These are phyloP conservation scores for Diaporthe sp. DNA, from an alignment of 2,329 filamentous ascomycete genomes.

Conservation along the genomic window DNA sequence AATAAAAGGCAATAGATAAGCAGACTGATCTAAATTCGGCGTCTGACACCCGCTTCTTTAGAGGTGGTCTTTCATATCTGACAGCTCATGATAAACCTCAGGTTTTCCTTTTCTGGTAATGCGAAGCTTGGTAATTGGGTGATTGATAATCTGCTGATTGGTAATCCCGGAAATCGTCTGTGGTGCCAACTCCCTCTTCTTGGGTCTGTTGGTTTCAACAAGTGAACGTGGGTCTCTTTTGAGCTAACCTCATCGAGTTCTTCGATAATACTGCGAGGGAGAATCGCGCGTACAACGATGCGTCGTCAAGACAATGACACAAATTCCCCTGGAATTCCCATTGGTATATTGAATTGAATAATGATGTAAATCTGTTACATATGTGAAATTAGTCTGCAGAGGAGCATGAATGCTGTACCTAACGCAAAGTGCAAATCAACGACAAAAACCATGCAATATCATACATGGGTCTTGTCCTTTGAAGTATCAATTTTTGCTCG, in stretches of 20 bases:
- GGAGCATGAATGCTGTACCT: not conserved
- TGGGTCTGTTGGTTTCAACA: not conserved
- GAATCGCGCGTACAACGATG: not conserved
- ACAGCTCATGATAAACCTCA: not conserved
- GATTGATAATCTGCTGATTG: constrained; percentile 12
- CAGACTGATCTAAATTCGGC: not conserved
- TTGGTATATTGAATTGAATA: not conserved
- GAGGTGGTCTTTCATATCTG: not conserved
- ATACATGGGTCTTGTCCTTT: not conserved
- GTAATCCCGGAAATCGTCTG: not conserved
- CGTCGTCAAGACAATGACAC: too few species aligned
- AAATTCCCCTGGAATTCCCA: not conserved
- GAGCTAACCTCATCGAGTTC: not conserved
- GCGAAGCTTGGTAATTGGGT: not conserved
- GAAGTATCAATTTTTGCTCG: not conserved
- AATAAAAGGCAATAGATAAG: not conserved
- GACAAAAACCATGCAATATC: not conserved
- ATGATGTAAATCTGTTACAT: not conserved
- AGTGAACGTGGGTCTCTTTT: not conserved
- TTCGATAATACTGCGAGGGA: not conserved
- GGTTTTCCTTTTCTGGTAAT: not conserved
- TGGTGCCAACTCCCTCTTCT: not conserved
- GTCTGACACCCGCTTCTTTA: not conserved
- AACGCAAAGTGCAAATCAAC: not conserved
- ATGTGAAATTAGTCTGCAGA: not conserved